These are phyloP conservation scores for Alternaria consortialis DNA, from an alignment of 2,329 filamentous ascomycete species.

Conservation along the genomic window DNA sequence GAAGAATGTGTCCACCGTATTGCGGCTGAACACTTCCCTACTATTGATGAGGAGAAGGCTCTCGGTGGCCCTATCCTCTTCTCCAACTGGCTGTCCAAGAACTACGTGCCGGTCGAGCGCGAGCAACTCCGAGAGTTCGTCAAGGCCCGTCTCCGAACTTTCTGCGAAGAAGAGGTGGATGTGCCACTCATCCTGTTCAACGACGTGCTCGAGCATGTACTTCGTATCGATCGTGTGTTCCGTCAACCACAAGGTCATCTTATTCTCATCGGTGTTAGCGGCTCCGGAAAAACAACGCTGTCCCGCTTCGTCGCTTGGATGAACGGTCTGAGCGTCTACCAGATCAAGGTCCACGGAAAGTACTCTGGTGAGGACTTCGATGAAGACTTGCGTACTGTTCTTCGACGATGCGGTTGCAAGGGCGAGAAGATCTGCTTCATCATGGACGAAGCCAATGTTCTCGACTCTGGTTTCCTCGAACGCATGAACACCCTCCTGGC, in stretches of 20 bases:
- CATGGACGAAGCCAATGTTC: conserved; percentile 98
- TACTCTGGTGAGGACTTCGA: conserved; percentile 99
- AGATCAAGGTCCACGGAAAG: conserved; percentile 99
- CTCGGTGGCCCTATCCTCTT: conserved; percentile 94
- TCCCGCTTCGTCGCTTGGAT: conserved; percentile 99
- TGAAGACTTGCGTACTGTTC: conserved; percentile 92
- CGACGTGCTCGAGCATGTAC: conserved; percentile 95
- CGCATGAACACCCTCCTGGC: conserved; percentile 99
- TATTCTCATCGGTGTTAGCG: conserved; percentile 97
- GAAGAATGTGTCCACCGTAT: conserved; percentile 86
- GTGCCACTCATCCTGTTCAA: conserved; percentile 99
- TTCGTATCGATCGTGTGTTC: conserved; percentile 98
- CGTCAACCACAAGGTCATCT: conserved; percentile 97
- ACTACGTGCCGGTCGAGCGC: conserved; percentile 95
- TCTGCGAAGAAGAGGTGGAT: conserved; percentile 99
- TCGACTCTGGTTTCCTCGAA: conserved; percentile 98
- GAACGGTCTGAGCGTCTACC: conserved; percentile 98
- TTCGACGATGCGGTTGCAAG: conserved; percentile 94
- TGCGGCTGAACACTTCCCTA: conserved; percentile 91
- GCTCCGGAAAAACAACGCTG: conserved; percentile 96
- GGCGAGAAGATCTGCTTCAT: conserved; percentile 99
- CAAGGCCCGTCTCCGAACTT: conserved; percentile 94
- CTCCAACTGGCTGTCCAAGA: conserved; percentile 99
- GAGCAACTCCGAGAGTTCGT: conserved; percentile 97
- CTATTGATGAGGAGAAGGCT: conserved; percentile 88